A percentile compares a stretch with the other conserved stretches of the same genome.
These are phyloP conservation scores for Colletotrichum brevisporum DNA, from an alignment of 2,329 filamentous ascomycete species.

Conservation along the genomic window DNA sequence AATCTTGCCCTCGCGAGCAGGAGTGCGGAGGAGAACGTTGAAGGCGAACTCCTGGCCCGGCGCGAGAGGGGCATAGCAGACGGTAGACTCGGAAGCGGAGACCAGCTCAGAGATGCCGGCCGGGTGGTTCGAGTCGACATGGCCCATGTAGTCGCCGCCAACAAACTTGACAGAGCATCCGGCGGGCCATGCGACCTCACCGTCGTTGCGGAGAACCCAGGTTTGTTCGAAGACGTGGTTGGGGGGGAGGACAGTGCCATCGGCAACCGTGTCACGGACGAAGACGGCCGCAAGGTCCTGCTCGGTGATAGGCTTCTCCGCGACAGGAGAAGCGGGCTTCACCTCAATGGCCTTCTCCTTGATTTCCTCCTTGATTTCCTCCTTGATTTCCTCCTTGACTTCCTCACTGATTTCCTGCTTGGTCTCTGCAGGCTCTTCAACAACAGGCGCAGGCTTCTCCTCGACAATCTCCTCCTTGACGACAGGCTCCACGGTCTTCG, in stretches of 20 bases:
- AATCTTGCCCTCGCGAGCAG: conserved; percentile 79
- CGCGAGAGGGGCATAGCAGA: conserved; percentile 76
- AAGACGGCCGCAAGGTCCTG: conserved; percentile 71
- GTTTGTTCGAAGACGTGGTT: conserved; percentile 87
- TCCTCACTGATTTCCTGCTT: no score
- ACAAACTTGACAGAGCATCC: conserved; percentile 93
- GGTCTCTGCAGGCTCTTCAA: conserved; percentile 28
- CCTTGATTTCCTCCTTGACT: no score
- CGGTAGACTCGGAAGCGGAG: conserved; percentile 85
- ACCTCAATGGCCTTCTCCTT: conserved; percentile 43
- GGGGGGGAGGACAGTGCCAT: conserved; percentile 80
- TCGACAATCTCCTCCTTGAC: conserved; percentile 44
- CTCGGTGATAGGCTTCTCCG: conserved; percentile 42
- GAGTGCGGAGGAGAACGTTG: conserved; percentile 87
- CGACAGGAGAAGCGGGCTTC: conserved; percentile 42
- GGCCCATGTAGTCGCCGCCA: conserved; percentile 96
- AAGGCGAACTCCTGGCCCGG: conserved; percentile 85
- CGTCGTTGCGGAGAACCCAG: conserved; percentile 92
- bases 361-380: conserved; percentile 42
- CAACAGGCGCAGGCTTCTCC: conserved; percentile 41
- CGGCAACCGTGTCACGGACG: conserved; percentile 81
- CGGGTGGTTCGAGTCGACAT: conserved; percentile 84
- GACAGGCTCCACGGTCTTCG: conserved; percentile 72
- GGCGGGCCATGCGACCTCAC: conserved; percentile 83
- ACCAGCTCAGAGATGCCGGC: conserved; percentile 83